Evolutionary conservation across 305 asterid species (phyloP), one percentile per base, ranked within the genome.

Genomic region (Euphrasia arctica): DNA sequence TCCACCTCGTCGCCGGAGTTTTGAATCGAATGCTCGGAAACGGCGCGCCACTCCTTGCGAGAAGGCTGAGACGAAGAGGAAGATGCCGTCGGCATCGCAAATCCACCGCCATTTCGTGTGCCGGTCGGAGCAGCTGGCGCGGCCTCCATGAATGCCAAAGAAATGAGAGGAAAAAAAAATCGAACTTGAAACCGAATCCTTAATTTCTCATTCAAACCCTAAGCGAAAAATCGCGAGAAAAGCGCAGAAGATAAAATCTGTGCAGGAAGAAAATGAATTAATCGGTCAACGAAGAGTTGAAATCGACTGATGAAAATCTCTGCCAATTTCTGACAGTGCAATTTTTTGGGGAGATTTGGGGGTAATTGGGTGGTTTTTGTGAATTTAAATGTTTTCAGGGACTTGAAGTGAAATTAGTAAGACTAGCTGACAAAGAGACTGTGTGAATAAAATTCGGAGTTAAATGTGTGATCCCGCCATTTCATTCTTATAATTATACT

Each of bases 21-120:
- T 54, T 92, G 86, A 64, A 76, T 74, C 39, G 87, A 80, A 66
- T 87, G 85, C 65, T 90, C 99, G 51, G 95, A 72, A 11, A 90
- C 88, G 68, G 67, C 94, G 49, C 95, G 91, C 99, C 99, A 88
- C 84, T 93, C 92, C 78, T 84, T 93, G 63, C 96, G 96, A 71
- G 96, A 72, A 66, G 91, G 67, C 75, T 82, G 94, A 43, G 93
- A 67, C 36, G 82, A 66, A 63, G 80, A 71, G 1, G 79, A 57
- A 9, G 43, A 8, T 10, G 43, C 9, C 43, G 43, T 1, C 6
- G 88, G 79, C 65, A 81, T 72, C 69, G 88, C 57, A 72, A 82
- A 79, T 69, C 83, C 91, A 59, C 88, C 91, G 62, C 88, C 91
- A 58, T 77, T 77, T 42, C 74, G 68, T 58, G 62, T 67, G 60